Base-by-base conservation (phyloP, 2,329 filamentous ascomycete species). In the Claviceps quebecensis region DNA sequence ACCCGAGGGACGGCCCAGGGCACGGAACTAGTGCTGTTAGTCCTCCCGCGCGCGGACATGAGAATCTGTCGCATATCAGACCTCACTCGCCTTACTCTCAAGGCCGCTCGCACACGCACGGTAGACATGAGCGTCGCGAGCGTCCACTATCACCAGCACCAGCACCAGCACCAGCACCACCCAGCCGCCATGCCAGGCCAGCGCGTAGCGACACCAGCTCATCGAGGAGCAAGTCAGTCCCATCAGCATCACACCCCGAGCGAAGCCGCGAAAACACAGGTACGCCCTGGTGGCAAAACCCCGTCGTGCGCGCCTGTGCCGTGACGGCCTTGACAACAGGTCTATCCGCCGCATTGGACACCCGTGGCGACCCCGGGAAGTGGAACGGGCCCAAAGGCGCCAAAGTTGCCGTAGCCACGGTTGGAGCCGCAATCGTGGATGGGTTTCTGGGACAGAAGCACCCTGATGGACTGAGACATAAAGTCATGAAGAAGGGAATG, bases 371-470 rank as follows among this genome's bases (percentile, higher is more conserved):
- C 13, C 65, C 67, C 1, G 69, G 72, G 1, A 62, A 66, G 0
- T 76, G 73, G 73, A 62, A 71, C 5, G 71, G 73, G 1, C 63
- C 70, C 16, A 76, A 76, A 54, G 73, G 72, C 5, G 69, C 70
- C 49, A 72, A 72, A 49, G 63, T 76, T 3, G 73, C 71, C 2
- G 71, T 72, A 1, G 72, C 72, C 3, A 73, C 73, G 5, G 54
- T 76, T 1, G 71, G 72, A 29, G 72, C 73, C 1, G 73, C 72
- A 0, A 60, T 75, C 9, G 67, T 74, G 26, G 72, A 75, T 52
- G 71, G 72, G 0, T 69, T 75, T 41, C 65, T 72, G 48, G 62
- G 62, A 2, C 58, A 64, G 50, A 68, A 66, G 57, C 59, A 65
- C 13, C 59, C 62, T 2, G 49, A 56, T 26, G 59, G 60, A 16